phyloP scores from a whole-genome alignment of 139 green algal species.

The Raphidocelis subcapitata region DNA sequence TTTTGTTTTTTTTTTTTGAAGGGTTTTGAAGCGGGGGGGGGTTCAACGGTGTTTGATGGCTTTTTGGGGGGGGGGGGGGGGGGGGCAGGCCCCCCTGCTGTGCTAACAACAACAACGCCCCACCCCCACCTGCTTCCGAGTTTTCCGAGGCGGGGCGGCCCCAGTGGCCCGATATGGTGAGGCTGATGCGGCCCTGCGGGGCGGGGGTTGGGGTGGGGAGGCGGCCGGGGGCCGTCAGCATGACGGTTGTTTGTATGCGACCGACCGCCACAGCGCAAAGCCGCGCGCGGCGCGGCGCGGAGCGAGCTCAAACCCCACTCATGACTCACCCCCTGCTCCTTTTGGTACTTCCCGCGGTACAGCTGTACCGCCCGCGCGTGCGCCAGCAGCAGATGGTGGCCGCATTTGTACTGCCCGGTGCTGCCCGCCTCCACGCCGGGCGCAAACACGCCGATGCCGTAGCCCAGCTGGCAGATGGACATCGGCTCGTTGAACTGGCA shows the following conservation, averaged over 20 bases:
- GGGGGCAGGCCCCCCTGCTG: too few species aligned
- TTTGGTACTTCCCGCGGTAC: conserved; percentile 34
- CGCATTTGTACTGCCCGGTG: conserved; percentile 24
- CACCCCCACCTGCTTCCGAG: not conserved
- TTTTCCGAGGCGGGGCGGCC: not conserved
- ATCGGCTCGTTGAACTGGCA: conserved; percentile 36
- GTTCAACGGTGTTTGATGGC: too few species aligned
- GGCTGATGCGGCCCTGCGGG: conserved; percentile 13
- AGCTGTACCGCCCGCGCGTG: conserved; percentile 32
- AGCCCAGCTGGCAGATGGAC: conserved; percentile 34
- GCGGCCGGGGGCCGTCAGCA: too few species aligned
- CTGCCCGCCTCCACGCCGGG: conserved; percentile 17
- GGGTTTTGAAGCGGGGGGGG: too few species aligned
- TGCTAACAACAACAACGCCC: too few species aligned
- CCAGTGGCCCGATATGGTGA: conserved; percentile 27
- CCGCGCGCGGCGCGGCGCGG: too few species aligned
- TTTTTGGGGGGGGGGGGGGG: too few species aligned
- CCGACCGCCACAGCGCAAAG: not conserved
- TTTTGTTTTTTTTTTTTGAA: too few species aligned
- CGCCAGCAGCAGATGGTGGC: conserved; percentile 28
- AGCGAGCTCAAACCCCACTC: too few species aligned
- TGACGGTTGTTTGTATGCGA: too few species aligned
- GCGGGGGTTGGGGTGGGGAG: not conserved
- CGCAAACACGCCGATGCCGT: conserved; percentile 26
- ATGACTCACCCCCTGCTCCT: not conserved